phyloP scores from a whole-genome alignment of 106 monocot genomes.

The Gastrodia elata region DNA sequence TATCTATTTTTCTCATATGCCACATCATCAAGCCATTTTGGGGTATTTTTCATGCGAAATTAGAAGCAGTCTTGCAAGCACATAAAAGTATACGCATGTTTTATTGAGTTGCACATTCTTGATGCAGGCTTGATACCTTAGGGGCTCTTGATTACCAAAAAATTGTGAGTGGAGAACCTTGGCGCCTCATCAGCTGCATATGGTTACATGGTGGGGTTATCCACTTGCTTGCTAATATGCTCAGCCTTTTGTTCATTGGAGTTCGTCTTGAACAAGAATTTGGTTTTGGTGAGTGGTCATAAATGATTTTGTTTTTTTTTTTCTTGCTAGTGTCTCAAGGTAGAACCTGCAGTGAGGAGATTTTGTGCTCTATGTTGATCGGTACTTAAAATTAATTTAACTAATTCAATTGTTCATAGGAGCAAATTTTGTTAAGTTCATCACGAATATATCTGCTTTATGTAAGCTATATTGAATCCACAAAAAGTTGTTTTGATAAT shows the following conservation, averaged over 20 bases:
- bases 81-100: too few relatives aligned
- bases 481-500: too few relatives aligned
- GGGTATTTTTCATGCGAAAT: too few relatives aligned
- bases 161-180: slow-evolving; percentile 50
- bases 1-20: too few relatives aligned
- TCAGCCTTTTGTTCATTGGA: slow-evolving; percentile 70
- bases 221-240: slow-evolving; percentile 80
- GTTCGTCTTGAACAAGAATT: slow-evolving; percentile 76
- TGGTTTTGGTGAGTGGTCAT: slow-evolving; percentile 59
- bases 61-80: too few relatives aligned
- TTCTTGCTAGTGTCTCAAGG: background rate
- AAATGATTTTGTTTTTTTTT: background rate
- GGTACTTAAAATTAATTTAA: too few relatives aligned
- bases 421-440: background rate
- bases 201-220: slow-evolving; percentile 89
- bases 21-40: too few relatives aligned
- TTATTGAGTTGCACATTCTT: background rate
- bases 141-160: slow-evolving; percentile 61
- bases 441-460: too few relatives aligned
- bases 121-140: slow-evolving; percentile 50
- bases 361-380: background rate
- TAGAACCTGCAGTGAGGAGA: background rate
- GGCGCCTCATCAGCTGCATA: slow-evolving; percentile 72
- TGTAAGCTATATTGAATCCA: too few relatives aligned
- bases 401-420: background rate